These are phyloP conservation scores for Ilyonectria robusta DNA, from an alignment of 2,329 filamentous ascomycete species.

Conservation along the genomic window DNA sequence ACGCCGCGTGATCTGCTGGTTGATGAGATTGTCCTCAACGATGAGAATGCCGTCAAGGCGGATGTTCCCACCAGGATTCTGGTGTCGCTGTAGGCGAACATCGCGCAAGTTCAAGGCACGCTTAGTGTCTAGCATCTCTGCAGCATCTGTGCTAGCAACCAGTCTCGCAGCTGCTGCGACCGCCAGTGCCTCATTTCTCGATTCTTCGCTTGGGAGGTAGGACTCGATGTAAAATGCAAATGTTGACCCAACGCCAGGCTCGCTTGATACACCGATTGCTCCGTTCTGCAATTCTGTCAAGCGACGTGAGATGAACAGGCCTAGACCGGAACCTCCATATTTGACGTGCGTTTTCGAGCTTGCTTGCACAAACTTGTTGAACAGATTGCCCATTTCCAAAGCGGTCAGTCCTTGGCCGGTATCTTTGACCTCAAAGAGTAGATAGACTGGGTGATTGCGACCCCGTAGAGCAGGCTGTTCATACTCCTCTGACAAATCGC, in stretches of 20 bases:
- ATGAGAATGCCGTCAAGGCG: constrained; percentile 63
- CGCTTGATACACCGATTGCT: constrained; percentile 81
- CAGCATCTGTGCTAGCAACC: constrained; percentile 44
- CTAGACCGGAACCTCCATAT: constrained; percentile 84
- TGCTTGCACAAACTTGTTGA: constrained; percentile 85
- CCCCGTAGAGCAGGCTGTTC: constrained; percentile 51
- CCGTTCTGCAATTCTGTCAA: constrained; percentile 87
- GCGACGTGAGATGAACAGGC: constrained; percentile 83
- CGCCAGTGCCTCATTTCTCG: constrained; percentile 59
- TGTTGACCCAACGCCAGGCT: constrained; percentile 77
- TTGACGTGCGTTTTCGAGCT: constrained; percentile 82
- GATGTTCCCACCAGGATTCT: constrained; percentile 46
- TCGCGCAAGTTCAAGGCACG: constrained; percentile 38
- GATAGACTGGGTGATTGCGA: constrained; percentile 67
- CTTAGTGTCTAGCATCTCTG: constrained; percentile 36
- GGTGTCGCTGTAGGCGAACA: constrained; percentile 40
- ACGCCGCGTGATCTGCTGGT: constrained; percentile 69
- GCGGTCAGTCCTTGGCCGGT: constrained; percentile 81
- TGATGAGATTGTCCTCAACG: constrained; percentile 74
- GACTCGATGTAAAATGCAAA: constrained; percentile 83
- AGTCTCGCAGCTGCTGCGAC: constrained; percentile 52
- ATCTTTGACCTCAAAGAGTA: constrained; percentile 82
- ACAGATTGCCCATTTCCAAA: constrained; percentile 80
- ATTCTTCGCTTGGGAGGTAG: constrained; percentile 57
- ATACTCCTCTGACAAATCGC: constrained; percentile 58